Conservation (phyloP, 2,329 filamentous ascomycete species). For the Neonectria hederae region DNA sequence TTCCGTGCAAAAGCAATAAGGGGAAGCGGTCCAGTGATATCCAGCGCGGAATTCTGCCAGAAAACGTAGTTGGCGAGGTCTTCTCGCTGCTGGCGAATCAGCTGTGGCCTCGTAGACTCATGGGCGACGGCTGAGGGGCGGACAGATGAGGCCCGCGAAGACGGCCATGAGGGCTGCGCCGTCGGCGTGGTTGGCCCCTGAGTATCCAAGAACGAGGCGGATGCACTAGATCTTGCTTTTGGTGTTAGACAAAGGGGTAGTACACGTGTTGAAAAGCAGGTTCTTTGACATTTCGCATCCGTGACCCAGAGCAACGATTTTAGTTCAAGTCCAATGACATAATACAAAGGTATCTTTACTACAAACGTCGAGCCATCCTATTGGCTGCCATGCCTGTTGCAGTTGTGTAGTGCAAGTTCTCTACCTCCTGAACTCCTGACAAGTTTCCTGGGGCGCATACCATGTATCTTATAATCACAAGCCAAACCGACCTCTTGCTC, state of each 20-base stretch:
- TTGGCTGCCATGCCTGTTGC: conserved; percentile 16
- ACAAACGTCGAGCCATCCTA: conserved; percentile 24
- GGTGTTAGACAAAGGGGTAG: background rate
- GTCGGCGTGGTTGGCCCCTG: conserved; percentile 15
- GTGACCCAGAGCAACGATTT: conserved; percentile 12
- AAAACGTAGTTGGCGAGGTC: background rate
- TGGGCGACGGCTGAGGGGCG: conserved; percentile 19
- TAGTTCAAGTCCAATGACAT: conserved; percentile 16
- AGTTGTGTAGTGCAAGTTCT: conserved; percentile 23
- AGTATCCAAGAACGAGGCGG: conserved; percentile 12
- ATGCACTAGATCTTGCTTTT: conserved; percentile 3
- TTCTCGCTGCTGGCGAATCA: conserved; percentile 34
- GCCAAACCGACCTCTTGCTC: conserved; percentile 6
- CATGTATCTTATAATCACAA: conserved; percentile 14
- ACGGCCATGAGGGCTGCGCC: background rate
- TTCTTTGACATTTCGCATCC: background rate
- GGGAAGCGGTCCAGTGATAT: background rate
- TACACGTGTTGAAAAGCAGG: background rate
- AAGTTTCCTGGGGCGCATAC: conserved; percentile 3
- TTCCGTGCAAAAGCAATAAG: background rate
- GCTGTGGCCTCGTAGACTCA: conserved; percentile 28
- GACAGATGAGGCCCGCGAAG: conserved; percentile 8
- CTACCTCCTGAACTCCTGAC: conserved; percentile 1
- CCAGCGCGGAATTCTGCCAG: conserved; percentile 9
- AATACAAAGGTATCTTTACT: conserved; percentile 34